Conservation (phyloP, 306 rosid genomes). For the Echinosophora koreensis region DNA sequence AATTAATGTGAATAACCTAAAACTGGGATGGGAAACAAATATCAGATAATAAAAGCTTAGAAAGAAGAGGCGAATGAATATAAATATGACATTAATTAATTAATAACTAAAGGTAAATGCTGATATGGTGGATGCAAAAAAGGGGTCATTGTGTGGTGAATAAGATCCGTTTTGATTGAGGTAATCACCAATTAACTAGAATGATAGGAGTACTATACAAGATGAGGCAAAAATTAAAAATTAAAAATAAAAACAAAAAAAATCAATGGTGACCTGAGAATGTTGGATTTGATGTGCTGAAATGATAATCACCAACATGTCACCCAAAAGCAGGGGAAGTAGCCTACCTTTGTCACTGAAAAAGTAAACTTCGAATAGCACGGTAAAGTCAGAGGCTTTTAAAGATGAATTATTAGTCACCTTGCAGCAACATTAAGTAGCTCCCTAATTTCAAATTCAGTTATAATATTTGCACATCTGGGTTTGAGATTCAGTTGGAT, state of each 20-base stretch:
- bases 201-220: not conserved
- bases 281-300: slow-evolving; percentile 59
- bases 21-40: slow-evolving; percentile 11
- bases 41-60: not conserved
- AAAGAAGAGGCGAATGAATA: slow-evolving; percentile 7
- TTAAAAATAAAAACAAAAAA: no score
- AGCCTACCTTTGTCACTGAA: slow-evolving; percentile 30
- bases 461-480: no score
- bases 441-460: no score
- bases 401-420: not conserved
- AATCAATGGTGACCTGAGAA: slow-evolving; percentile 7
- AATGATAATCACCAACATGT: slow-evolving; percentile 47
- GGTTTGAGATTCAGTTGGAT: no score
- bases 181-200: slow-evolving; percentile 9
- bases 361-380: slow-evolving; percentile 27
- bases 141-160: not conserved
- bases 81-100: slow-evolving; percentile 38
- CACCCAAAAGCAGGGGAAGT: slow-evolving; percentile 52
- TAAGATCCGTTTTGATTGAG: slow-evolving; percentile 35
- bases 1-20: slow-evolving; percentile 41
- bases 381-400: slow-evolving; percentile 47
- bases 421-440: not conserved
- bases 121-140: not conserved
- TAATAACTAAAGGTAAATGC: slow-evolving; percentile 41
- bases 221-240: no score